These are phyloP conservation scores for Tricladium varicosporioides DNA, from an alignment of 2,329 filamentous ascomycete species.

Conservation along the genomic window DNA sequence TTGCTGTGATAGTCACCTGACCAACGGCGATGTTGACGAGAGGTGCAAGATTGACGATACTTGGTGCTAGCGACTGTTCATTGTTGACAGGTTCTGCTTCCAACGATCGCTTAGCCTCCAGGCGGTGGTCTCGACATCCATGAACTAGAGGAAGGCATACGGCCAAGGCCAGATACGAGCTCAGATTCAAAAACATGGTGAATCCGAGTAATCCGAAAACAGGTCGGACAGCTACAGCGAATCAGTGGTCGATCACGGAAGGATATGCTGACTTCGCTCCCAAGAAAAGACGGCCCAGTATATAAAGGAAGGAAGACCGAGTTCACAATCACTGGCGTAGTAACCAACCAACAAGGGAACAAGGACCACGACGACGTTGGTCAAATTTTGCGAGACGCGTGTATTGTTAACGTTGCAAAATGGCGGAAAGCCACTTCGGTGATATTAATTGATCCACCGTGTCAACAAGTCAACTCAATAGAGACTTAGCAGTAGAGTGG, in stretches of 20 bases:
- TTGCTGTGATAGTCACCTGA: slow-evolving; percentile 4
- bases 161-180: slow-evolving; percentile 9
- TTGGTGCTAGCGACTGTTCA: slow-evolving; percentile 13
- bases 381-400: slow-evolving; percentile 5
- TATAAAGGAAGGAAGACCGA: slow-evolving; percentile 8
- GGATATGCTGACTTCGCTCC: slow-evolving; percentile 2
- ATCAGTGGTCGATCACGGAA: slow-evolving; percentile 4
- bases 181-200: slow-evolving; percentile 9
- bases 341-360: too few species aligned
- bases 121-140: slow-evolving; percentile 11
- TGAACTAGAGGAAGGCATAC: slow-evolving; percentile 12
- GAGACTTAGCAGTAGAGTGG: too few species aligned
- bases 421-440: neutral
- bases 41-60: slow-evolving; percentile 2
- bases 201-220: slow-evolving; percentile 1
- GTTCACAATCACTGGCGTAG: neutral
- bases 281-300: slow-evolving; percentile 5
- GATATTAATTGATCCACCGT: slow-evolving; percentile 1
- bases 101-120: slow-evolving; percentile 3
- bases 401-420: slow-evolving; percentile 3
- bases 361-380: neutral
- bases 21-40: slow-evolving; percentile 1
- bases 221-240: neutral
- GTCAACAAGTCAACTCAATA: too few species aligned
- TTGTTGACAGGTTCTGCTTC: slow-evolving; percentile 8